Evolutionary conservation across 345 rosid genomes (phyloP).

Genomic region (Eutrema heterophyllum): DNA sequence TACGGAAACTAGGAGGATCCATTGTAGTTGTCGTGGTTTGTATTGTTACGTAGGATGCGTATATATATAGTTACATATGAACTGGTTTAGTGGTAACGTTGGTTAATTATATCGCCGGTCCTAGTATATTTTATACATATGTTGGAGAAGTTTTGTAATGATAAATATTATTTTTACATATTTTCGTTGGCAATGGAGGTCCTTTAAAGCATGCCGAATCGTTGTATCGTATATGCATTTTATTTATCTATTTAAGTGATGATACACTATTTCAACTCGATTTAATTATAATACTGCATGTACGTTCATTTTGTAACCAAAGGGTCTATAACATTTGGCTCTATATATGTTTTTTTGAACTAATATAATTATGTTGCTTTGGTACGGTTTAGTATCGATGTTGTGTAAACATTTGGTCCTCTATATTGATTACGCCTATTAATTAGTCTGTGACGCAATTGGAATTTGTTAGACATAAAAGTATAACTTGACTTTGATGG

Average conservation of each 20-base stretch:
- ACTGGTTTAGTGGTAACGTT: not conserved
- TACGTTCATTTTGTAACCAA: too few relatives aligned
- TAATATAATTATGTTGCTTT: not conserved
- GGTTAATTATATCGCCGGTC: not conserved
- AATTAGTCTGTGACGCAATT: not conserved
- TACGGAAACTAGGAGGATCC: constrained; percentile 1
- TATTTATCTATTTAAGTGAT: too few relatives aligned
- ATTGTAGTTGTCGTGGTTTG: constrained; percentile 7
- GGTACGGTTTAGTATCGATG: not conserved
- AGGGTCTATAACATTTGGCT: too few relatives aligned
- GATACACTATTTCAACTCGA: too few relatives aligned
- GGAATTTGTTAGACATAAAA: not conserved
- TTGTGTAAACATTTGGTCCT: not conserved
- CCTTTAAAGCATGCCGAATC: too few relatives aligned
- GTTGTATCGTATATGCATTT: too few relatives aligned
- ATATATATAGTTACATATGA: constrained; percentile 4
- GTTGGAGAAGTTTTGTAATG: too few relatives aligned
- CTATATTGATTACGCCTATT: not conserved
- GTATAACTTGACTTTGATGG: not conserved
- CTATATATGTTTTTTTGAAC: too few relatives aligned
- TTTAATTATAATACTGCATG: too few relatives aligned
- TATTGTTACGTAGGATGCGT: not conserved
- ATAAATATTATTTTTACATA: too few relatives aligned
- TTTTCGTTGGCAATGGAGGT: too few relatives aligned
- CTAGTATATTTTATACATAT: too few relatives aligned